phyloP scores from a whole-genome alignment of 495 filamentous ascomycete genomes.

The Podospora comata region DNA sequence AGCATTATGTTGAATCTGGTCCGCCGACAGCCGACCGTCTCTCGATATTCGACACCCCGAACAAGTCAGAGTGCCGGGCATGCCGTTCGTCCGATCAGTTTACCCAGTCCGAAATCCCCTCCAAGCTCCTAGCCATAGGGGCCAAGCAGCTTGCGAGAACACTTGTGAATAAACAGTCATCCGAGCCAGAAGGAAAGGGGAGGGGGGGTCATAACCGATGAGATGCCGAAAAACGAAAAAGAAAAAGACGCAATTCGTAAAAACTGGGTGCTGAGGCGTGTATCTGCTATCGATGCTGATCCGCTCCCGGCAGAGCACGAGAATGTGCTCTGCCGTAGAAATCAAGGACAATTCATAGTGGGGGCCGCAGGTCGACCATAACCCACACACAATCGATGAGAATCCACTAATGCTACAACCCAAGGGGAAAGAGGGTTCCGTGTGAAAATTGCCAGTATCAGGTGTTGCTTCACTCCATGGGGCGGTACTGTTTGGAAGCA shows the following conservation, averaged over 20 bases:
- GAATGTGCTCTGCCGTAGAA: constrained; percentile 7
- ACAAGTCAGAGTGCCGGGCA: constrained; percentile 11
- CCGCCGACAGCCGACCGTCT: neutral
- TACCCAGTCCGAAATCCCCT: neutral
- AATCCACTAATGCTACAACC: constrained; percentile 30
- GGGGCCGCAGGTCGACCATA: constrained; percentile 4
- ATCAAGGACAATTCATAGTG: constrained; percentile 8
- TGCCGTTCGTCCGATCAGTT: constrained; percentile 10
- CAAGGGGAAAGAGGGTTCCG: constrained; percentile 24
- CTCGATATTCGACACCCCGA: constrained; percentile 5
- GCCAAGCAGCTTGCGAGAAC: neutral
- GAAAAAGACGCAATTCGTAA: constrained; percentile 33
- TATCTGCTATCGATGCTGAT: constrained; percentile 31
- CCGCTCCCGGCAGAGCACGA: constrained; percentile 17
- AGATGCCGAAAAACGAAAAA: constrained; percentile 36
- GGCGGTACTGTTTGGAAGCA: constrained; percentile 65
- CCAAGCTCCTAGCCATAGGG: neutral
- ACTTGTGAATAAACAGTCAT: constrained; percentile 7
- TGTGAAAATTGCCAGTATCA: constrained; percentile 13
- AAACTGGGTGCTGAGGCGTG: constrained; percentile 28
- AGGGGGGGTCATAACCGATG: constrained; percentile 18
- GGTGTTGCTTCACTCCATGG: constrained; percentile 56
- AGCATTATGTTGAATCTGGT: neutral
- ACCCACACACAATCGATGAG: constrained; percentile 28
- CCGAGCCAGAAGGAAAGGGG: constrained; percentile 21